These are phyloP conservation scores for Knoxia roxburghii DNA, from an alignment of 257 asterid species.

Conservation along the genomic window DNA sequence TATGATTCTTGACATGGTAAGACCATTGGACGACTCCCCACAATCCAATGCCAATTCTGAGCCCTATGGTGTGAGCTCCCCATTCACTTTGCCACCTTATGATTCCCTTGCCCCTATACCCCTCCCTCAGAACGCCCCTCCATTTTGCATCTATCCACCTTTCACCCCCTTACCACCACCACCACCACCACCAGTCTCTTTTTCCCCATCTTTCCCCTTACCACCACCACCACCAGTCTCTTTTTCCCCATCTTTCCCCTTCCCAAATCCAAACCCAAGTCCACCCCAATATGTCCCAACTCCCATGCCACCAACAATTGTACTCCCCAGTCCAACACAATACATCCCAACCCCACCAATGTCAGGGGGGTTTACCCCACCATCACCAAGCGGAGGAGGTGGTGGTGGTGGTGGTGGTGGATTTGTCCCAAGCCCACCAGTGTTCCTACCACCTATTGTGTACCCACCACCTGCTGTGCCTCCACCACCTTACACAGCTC, in stretches of 20 bases:
- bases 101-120: slow-evolving; percentile 78
- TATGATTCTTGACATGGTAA: slow-evolving; percentile 26
- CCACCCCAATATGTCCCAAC: slow-evolving; percentile 15
- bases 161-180: slow-evolving; percentile 32
- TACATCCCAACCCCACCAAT: slow-evolving; percentile 30
- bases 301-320: slow-evolving; percentile 22
- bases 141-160: slow-evolving; percentile 58
- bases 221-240: slow-evolving; percentile 34
- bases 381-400: background rate
- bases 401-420: slow-evolving; percentile 30
- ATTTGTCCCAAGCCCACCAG: slow-evolving; percentile 29
- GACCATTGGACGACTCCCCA: slow-evolving; percentile 24
- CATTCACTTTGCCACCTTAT: slow-evolving; percentile 67
- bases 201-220: slow-evolving; percentile 27
- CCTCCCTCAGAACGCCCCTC: slow-evolving; percentile 48
- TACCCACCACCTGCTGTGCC: slow-evolving; percentile 81
- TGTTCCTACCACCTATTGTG: slow-evolving; percentile 72
- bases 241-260: slow-evolving; percentile 27
- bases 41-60: slow-evolving; percentile 36
- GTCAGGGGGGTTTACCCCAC: background rate
- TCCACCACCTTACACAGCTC: slow-evolving; percentile 56
- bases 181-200: slow-evolving; percentile 24
- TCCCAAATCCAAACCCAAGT: slow-evolving; percentile 20
- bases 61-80: slow-evolving; percentile 54
- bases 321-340: slow-evolving; percentile 6